phyloP scores from a whole-genome alignment of 169 alveolate genomes.

The Plasmodium chabaudi region DNA sequence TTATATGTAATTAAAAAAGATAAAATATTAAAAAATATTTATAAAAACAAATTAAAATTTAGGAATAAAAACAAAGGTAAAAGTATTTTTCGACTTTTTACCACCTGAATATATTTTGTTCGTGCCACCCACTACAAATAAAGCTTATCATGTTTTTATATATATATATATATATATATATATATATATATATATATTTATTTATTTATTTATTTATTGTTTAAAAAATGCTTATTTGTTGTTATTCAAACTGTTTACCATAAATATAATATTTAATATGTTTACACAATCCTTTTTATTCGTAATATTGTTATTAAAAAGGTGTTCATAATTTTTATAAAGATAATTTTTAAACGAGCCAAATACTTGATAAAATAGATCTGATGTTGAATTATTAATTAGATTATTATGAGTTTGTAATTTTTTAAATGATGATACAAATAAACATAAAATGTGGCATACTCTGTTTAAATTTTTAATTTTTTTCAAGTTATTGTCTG shows the following conservation, averaged over 20 bases:
- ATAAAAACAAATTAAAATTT: no score
- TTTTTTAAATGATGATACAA: slow-evolving; percentile 23
- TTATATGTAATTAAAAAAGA: no score
- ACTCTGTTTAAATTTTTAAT: slow-evolving; percentile 37
- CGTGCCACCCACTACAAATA: background rate
- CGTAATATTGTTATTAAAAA: slow-evolving; percentile 1
- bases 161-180: no score
- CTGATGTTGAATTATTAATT: background rate
- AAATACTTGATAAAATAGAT: background rate
- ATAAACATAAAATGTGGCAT: slow-evolving; percentile 32
- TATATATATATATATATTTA: no score
- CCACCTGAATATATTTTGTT: background rate
- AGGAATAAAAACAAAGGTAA: no score
- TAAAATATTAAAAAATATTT: no score
- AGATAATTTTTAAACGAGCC: slow-evolving; percentile 9
- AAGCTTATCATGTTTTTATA: background rate
- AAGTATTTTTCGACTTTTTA: no score
- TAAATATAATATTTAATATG: slow-evolving; percentile 10
- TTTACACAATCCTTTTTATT: slow-evolving; percentile 5
- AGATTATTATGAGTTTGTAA: slow-evolving; percentile 6
- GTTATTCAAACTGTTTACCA: background rate
- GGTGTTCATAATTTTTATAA: slow-evolving; percentile 22
- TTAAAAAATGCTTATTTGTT: no score
- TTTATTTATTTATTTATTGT: background rate
- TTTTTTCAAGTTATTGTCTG: slow-evolving; percentile 7